Evolutionary conservation across 495 filamentous ascomycete species (phyloP), one percentile per base, ranked within the genome.

Genomic region (Pseudotulostoma volvatum): DNA sequence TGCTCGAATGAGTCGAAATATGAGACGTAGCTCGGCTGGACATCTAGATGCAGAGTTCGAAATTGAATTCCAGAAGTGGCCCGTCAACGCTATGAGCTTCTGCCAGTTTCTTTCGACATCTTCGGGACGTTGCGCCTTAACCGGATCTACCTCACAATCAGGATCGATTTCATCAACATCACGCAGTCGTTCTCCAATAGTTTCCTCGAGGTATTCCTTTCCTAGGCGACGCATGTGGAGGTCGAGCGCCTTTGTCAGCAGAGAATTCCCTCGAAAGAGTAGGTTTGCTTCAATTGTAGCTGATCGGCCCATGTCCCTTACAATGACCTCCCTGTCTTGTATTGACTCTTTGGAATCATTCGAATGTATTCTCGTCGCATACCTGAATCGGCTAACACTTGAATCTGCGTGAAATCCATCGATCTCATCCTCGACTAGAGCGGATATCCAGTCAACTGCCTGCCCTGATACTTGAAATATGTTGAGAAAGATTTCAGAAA

Each of bases 381-480:
- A 90, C 5, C 85, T 68, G 18, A 84, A 61, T 33, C 81, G 73
- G 43, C 70, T 77, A 37, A 77, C 65, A 0, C 60, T 63, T 11
- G 61, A 60, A 47, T 94, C 86, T 53, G 78, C 93, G 42, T 81
- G 75, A 7, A 87, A 72, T 5, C 84, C 88, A 50, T 96, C 90
- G 39, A 99, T 96, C 55, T 99, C 90, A 46, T 94, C 86, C 52
- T 99, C 92, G 8, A 93, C 82, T 36, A 99, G 66, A 2, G 81
- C 74, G 60, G 84, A 90, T 18, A 99, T 70, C 90, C 90, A 99
- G 36, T 94, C 84, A 28, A 70, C 75, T 9, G 82, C 79, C 37
- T 75, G 74, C 3, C 84, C 86, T n/a, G 84, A 86, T 9, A 94
- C 92, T 53, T 99, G 90, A 50, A 82, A 99, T 38, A 99, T 92